Conservation (phyloP, 2,329 filamentous ascomycete species). For the Nigrospora sphaerica region DNA sequence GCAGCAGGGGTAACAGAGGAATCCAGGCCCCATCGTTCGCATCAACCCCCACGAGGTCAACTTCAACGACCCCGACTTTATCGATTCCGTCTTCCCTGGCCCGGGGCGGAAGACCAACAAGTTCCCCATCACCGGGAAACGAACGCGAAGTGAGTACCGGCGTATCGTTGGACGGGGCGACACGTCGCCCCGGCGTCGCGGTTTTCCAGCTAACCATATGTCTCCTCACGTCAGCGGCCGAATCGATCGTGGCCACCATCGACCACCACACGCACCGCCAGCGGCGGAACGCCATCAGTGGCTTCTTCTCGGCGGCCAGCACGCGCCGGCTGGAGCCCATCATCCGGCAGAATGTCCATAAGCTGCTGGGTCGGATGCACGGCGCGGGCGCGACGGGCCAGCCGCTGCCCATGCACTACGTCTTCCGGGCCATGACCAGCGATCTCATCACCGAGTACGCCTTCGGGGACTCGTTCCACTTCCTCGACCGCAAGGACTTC, state of each 20-base stretch:
- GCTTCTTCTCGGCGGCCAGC: slow-evolving; percentile 33
- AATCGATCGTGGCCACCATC: slow-evolving; percentile 23
- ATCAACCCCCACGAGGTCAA: slow-evolving; percentile 23
- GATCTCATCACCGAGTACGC: slow-evolving; percentile 11
- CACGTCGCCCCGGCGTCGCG: no score
- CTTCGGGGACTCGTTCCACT: slow-evolving; percentile 8
- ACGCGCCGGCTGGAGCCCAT: slow-evolving; percentile 27
- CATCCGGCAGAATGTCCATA: slow-evolving; percentile 22
- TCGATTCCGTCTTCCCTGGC: slow-evolving; percentile 5
- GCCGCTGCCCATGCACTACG: slow-evolving; percentile 2
- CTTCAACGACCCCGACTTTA: slow-evolving; percentile 20
- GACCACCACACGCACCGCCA: slow-evolving; percentile 30
- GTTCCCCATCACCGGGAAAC: no score
- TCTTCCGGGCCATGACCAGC: not conserved
- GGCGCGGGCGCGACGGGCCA: slow-evolving; percentile 4
- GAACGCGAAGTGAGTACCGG: no score
- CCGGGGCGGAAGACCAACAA: no score
- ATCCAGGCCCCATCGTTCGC: slow-evolving; percentile 22
- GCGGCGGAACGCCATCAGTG: slow-evolving; percentile 30
- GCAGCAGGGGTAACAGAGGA: not conserved
- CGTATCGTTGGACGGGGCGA: no score
- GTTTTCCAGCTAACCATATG: no score
- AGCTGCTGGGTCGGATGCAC: slow-evolving; percentile 15
- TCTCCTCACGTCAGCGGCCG: not conserved
- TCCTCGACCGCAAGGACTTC: slow-evolving; percentile 8